phyloP scores from a whole-genome alignment of 129 eudicot species.

The Tagetes patula region DNA sequence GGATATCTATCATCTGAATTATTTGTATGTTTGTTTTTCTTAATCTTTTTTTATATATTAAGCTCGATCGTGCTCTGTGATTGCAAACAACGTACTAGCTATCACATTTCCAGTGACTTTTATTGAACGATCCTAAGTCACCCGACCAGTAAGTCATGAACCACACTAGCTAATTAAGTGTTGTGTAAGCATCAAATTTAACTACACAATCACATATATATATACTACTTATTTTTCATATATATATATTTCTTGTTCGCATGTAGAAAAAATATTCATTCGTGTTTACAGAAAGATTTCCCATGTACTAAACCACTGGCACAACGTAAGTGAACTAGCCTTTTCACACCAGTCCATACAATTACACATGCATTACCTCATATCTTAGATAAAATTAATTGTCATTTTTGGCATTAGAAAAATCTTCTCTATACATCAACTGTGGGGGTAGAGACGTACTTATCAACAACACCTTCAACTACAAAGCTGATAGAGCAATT shows the following conservation, averaged over 20 bases:
- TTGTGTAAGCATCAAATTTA: constrained; percentile 14
- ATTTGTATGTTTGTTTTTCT: no score
- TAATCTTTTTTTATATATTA: no score
- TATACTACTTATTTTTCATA: neutral
- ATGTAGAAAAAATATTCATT: constrained; percentile 39
- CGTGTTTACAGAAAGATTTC: constrained; percentile 59
- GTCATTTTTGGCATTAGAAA: constrained; percentile 40
- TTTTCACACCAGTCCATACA: constrained; percentile 4
- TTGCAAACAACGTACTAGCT: no score
- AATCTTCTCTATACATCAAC: constrained; percentile 54
- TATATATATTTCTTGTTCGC: neutral
- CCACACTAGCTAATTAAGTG: neutral
- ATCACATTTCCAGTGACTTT: no score
- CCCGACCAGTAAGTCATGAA: neutral
- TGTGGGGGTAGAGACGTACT: constrained; percentile 70
- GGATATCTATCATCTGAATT: no score
- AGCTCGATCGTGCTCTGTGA: no score
- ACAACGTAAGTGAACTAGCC: constrained; percentile 48
- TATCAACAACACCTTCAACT: constrained; percentile 34
- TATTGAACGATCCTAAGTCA: no score
- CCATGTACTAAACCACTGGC: constrained; percentile 47
- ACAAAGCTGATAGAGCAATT: constrained; percentile 57
- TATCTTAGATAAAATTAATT: neutral
- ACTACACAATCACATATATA: neutral
- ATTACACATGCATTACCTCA: constrained; percentile 3